Base-by-base conservation (phyloP, 495 filamentous ascomycete genomes). In the Penicillium roqueforti region DNA sequence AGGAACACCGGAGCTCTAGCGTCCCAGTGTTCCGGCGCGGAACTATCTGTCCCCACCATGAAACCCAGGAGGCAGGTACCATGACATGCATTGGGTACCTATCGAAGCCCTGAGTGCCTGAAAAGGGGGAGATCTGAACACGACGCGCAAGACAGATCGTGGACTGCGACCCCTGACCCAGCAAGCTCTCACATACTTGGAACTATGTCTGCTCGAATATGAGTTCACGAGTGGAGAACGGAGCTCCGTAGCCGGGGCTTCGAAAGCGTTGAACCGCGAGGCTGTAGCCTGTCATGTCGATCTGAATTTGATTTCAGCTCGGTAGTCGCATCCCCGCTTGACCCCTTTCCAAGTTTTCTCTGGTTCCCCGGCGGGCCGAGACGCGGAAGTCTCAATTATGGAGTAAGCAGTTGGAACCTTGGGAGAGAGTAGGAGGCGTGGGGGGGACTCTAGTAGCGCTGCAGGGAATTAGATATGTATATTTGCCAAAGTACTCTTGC, bases 21-120 rank as follows among this genome's bases (percentile, higher is more conserved):
- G 41, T 31, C 29, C 18, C 10, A 29, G 13, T 31, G 5, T 25
- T 26, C 28, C 34, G 32, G 22, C 23, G 49, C 22, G 22, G 36
- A 50, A 10, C n/a, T 36, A 29, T 40, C 47, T 10, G 47, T 28
- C 36, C 13, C 47, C 34, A 39, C 47, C 42, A 47, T 48, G 22
- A 8, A 10, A 56, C 49, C 57, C 55, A 58, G 47, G 9, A 34
- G 14, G 16, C 25, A 50, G 56, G 60, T 54, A 57, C 9, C 31
- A 55, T 53, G 51, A 26, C 26, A 36, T 18, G 36, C 31, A 39
- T 36, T 26, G 26, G 22, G 50, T 31, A 43, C 42, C 31, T 6
- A 38, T 51, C 47, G 44, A 60, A 58, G 55, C 48, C 53, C 60
- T 57, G 55, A 56, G 54, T 18, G 45, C 31, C 51, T 54, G 54